phyloP scores from a whole-genome alignment of 176 grass and related monocot genomes.

The Hordeum marinum region DNA sequence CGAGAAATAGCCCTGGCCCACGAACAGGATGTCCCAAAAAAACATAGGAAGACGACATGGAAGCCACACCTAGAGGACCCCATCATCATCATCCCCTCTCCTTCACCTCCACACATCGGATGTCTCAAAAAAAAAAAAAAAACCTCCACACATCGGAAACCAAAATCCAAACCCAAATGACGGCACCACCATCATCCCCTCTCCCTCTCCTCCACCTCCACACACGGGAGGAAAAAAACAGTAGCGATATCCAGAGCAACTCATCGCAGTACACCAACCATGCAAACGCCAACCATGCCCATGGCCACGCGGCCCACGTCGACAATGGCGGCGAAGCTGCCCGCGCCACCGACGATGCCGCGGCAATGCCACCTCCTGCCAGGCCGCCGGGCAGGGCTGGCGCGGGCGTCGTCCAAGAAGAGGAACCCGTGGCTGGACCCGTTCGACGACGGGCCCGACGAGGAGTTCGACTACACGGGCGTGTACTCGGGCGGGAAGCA shows the following conservation, averaged over 20 bases:
- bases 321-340: neutral
- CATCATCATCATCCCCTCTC: constrained; percentile 16
- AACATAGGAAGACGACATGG: neutral
- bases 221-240: neutral
- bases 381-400: neutral
- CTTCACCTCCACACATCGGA: constrained; percentile 33
- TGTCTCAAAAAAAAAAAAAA: too few relatives aligned
- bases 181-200: neutral
- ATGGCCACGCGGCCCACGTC: constrained; percentile 3
- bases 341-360: neutral
- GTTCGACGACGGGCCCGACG: constrained; percentile 73
- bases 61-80: neutral
- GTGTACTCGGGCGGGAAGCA: constrained; percentile 77
- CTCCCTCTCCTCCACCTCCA: neutral
- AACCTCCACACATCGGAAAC: constrained; percentile 29
- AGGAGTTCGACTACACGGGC: constrained; percentile 59
- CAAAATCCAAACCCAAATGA: constrained; percentile 12
- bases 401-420: constrained; percentile 37
- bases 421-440: constrained; percentile 95
- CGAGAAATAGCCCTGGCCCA: too few relatives aligned
- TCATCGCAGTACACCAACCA: neutral
- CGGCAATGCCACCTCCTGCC: neutral
- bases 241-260: constrained; percentile 18
- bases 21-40: neutral
- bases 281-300: constrained; percentile 44